Conservation (phyloP, 192 early-diverging fungal species). For the Rhizophagus prolifer region DNA sequence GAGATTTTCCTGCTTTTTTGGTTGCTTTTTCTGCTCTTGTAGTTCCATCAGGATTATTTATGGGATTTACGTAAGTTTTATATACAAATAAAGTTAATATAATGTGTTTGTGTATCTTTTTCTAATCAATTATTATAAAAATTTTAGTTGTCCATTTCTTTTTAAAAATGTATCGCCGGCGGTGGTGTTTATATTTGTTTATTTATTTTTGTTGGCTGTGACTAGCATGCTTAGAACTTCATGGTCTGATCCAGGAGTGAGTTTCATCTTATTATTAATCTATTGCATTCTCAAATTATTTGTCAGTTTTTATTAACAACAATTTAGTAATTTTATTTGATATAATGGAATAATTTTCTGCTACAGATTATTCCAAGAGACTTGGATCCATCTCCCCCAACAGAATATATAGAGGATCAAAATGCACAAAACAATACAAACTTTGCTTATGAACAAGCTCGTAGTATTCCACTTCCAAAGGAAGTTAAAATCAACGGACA, state of each 20-base stretch:
- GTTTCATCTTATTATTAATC: not conserved
- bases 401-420: constrained; percentile 55
- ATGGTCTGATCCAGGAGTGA: constrained; percentile 73
- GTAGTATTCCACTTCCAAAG: constrained; percentile 45
- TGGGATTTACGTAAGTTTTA: constrained; percentile 48
- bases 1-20: constrained; percentile 59
- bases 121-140: not conserved
- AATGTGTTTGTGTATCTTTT: not conserved
- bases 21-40: constrained; percentile 57
- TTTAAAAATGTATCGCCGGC: constrained; percentile 61
- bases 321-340: constrained; percentile 3
- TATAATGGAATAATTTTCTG: not conserved
- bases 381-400: constrained; percentile 54
- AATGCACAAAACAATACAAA: constrained; percentile 18
- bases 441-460: constrained; percentile 38
- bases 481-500: constrained; percentile 62
- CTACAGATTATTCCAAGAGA: constrained; percentile 65
- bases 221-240: constrained; percentile 74
- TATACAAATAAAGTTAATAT: not conserved
- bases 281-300: not conserved
- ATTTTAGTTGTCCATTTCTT: constrained; percentile 64
- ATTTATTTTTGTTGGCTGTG: constrained; percentile 59
- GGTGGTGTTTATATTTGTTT: constrained; percentile 66
- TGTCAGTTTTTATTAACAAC: not conserved
- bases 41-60: constrained; percentile 60